Evolutionary conservation across 176 grass and related monocot genomes (phyloP).

Genomic region (Dactylis glomerata): DNA sequence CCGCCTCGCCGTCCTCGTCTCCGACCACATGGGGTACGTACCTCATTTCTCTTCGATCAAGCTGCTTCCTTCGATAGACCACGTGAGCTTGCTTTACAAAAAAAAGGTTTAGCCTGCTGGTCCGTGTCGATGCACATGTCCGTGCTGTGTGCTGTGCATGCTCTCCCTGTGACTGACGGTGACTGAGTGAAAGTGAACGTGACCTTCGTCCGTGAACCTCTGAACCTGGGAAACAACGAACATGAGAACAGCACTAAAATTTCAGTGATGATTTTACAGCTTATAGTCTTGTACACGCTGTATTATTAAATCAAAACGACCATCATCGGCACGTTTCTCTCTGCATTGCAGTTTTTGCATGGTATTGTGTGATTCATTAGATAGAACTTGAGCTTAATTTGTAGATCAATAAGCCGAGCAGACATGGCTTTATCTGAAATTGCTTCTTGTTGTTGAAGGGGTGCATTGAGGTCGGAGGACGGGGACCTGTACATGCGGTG

Average conservation of each 20-base stretch:
- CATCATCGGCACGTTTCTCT: not conserved
- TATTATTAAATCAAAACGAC: not conserved
- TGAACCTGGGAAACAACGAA: not conserved
- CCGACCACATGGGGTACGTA: slow-evolving; percentile 63
- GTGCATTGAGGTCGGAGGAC: slow-evolving; percentile 68
- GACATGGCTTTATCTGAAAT: not conserved
- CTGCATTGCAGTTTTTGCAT: not conserved
- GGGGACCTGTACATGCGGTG: slow-evolving; percentile 70
- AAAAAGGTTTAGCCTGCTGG: not conserved
- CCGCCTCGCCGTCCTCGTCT: slow-evolving; percentile 76
- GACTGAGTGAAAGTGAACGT: not conserved
- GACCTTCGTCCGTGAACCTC: slow-evolving; percentile 2
- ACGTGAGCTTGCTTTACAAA: not conserved
- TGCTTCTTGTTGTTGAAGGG: slow-evolving; percentile 37
- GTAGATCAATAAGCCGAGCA: not conserved
- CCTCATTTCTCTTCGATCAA: not conserved
- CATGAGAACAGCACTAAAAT: slow-evolving; percentile 9
- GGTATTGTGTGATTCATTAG: not conserved
- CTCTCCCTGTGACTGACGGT: slow-evolving; percentile 2
- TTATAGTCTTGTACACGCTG: not conserved
- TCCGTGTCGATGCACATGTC: not conserved
- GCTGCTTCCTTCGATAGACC: not conserved
- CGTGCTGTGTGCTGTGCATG: slow-evolving; percentile 25
- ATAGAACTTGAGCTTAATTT: not conserved
- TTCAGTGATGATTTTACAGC: not conserved